A percentile compares a stretch with the other conserved stretches of the same genome.
These are phyloP conservation scores for Cordyceps cateniannulata DNA, from an alignment of 2,329 filamentous ascomycete genomes.

Conservation along the genomic window DNA sequence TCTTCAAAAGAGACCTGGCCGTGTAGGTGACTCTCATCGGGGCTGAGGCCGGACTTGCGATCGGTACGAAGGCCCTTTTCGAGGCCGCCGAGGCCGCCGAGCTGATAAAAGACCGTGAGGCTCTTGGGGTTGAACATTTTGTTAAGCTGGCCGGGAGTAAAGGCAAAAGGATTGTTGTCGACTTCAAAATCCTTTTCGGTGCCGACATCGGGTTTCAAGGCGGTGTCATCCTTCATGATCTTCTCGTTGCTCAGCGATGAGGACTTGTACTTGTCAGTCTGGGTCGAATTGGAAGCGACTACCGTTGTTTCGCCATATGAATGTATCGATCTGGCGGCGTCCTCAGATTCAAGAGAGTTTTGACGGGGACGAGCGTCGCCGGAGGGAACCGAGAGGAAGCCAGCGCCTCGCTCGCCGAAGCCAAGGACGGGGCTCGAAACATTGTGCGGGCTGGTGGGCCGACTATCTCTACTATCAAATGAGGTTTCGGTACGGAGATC, in stretches of 20 bases:
- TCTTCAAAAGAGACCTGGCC: constrained; percentile 68
- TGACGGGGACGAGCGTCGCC: constrained; percentile 51
- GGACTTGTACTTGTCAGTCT: constrained; percentile 33
- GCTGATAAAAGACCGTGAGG: constrained; percentile 68
- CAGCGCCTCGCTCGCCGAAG: constrained; percentile 41
- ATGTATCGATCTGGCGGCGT: constrained; percentile 51
- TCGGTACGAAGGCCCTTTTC: constrained; percentile 74
- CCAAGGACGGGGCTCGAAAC: constrained; percentile 50
- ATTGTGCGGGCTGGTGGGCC: constrained; percentile 67
- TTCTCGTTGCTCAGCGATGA: constrained; percentile 40
- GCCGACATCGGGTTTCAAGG: constrained; percentile 68
- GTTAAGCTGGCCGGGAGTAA: constrained; percentile 72
- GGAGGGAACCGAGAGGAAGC: constrained; percentile 62
- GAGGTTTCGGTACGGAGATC: constrained; percentile 51
- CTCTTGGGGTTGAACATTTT: constrained; percentile 91
- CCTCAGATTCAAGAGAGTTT: constrained; percentile 63
- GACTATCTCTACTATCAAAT: constrained; percentile 59
- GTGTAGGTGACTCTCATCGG: constrained; percentile 63
- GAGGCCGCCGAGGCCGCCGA: constrained; percentile 72
- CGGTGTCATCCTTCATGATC: constrained; percentile 59
- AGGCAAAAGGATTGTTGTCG: constrained; percentile 78
- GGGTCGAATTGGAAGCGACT: constrained; percentile 37
- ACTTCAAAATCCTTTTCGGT: constrained; percentile 71
- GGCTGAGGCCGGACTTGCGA: constrained; percentile 64
- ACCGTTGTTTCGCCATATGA: constrained; percentile 60